Evolutionary conservation across 345 rosid species (phyloP).

Genomic region (Toxicodendron radicans): DNA sequence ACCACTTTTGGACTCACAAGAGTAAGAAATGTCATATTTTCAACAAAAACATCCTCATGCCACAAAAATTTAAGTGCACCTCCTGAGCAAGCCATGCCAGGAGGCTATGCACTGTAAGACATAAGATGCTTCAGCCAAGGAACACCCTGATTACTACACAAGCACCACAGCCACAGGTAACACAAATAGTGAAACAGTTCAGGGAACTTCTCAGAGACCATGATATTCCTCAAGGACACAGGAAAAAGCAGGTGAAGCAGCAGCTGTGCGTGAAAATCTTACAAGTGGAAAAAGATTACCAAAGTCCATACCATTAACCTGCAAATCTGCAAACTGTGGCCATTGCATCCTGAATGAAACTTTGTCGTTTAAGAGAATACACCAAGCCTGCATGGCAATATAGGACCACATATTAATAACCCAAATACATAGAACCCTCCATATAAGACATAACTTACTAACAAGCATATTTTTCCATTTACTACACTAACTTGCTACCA

Average conservation of each 20-base stretch:
- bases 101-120: neutral
- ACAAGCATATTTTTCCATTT: neutral
- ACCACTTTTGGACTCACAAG: too few species aligned
- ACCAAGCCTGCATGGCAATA: slow-evolving; percentile 32
- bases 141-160: neutral
- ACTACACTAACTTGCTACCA: neutral
- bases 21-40: too few species aligned
- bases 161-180: neutral
- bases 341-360: slow-evolving; percentile 39
- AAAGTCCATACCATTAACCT: slow-evolving; percentile 31
- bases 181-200: neutral
- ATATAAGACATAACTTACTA: neutral
- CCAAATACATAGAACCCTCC: neutral
- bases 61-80: too few species aligned
- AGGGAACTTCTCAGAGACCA: neutral
- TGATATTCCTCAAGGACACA: neutral
- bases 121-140: neutral
- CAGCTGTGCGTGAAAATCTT: neutral
- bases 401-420: neutral
- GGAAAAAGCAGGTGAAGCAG: neutral
- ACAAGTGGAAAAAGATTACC: neutral
- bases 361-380: slow-evolving; percentile 37
- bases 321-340: slow-evolving; percentile 28
- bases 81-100: neutral
- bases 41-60: too few species aligned